Conservation (phyloP, 169 alveolate species). For the Fabrea salina region DNA sequence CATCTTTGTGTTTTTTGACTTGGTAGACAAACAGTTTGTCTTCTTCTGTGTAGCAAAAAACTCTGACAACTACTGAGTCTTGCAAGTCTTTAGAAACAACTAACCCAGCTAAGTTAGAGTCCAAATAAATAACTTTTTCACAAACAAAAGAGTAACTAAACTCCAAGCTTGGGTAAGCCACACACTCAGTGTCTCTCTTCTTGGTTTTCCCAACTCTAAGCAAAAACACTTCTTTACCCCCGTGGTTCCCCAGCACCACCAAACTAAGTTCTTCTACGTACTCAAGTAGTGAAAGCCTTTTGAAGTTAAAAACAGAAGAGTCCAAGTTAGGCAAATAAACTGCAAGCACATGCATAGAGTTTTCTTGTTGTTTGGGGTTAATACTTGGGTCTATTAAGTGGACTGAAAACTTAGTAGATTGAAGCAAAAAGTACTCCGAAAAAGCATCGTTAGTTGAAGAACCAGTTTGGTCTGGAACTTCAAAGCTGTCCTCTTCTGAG, state of each 20-base stretch:
- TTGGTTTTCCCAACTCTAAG: not conserved
- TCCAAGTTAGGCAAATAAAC: not conserved
- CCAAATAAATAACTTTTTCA: too few relatives aligned
- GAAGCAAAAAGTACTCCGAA: not conserved
- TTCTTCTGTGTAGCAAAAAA: too few relatives aligned
- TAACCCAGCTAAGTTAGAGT: too few relatives aligned
- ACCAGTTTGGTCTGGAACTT: not conserved
- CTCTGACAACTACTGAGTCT: too few relatives aligned
- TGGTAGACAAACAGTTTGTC: too few relatives aligned
- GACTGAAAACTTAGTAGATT: not conserved
- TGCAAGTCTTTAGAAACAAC: too few relatives aligned
- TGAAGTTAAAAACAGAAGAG: not conserved
- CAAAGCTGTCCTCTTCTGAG: not conserved
- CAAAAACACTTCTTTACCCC: not conserved
- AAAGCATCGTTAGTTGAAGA: not conserved
- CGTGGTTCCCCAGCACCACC: not conserved
- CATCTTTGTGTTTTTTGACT: too few relatives aligned
- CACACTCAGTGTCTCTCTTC: too few relatives aligned
- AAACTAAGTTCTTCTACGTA: not conserved
- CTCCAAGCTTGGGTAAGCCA: too few relatives aligned
- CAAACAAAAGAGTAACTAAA: too few relatives aligned
- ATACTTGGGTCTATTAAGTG: not conserved
- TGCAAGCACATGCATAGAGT: not conserved
- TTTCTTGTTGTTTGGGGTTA: not conserved
- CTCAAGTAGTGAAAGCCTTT: not conserved